These are phyloP conservation scores for Reticulascus tulasneorum DNA, from an alignment of 2,329 filamentous ascomycete species.

Conservation along the genomic window DNA sequence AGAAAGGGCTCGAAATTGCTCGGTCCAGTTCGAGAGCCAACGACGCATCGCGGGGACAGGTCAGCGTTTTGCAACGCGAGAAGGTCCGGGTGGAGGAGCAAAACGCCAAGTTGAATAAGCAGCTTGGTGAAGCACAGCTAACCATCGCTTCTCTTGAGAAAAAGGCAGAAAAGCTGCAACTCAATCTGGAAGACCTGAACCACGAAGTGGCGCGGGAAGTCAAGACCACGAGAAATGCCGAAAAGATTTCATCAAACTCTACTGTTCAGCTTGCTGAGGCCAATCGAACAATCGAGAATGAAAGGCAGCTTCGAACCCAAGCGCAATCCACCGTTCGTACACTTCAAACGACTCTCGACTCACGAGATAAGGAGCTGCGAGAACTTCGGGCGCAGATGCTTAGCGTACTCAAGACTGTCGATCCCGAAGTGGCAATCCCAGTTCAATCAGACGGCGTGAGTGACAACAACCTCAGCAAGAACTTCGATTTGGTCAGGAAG, in stretches of 20 bases:
- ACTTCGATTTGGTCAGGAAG: constrained; percentile 80
- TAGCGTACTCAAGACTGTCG: constrained; percentile 79
- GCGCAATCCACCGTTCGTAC: constrained; percentile 82
- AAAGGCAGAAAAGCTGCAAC: constrained; percentile 85
- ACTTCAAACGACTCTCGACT: constrained; percentile 74
- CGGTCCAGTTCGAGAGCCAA: constrained; percentile 81
- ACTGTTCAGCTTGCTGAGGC: constrained; percentile 82
- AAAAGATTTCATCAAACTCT: constrained; percentile 77
- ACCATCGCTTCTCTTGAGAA: constrained; percentile 83
- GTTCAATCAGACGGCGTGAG: constrained; percentile 52
- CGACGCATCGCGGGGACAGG: constrained; percentile 75
- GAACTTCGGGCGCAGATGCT: constrained; percentile 78
- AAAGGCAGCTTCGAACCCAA: constrained; percentile 78
- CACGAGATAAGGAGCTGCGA: constrained; percentile 73
- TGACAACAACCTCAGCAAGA: constrained; percentile 63
- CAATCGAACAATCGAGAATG: constrained; percentile 85
- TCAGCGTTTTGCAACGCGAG: constrained; percentile 74
- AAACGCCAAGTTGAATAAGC: constrained; percentile 73
- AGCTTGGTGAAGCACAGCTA: constrained; percentile 81
- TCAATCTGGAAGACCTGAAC: constrained; percentile 86
- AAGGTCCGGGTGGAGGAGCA: constrained; percentile 81
- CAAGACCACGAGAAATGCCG: constrained; percentile 83
- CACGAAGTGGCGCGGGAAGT: constrained; percentile 89
- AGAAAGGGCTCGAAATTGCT: constrained; percentile 95
- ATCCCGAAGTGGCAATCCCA: constrained; percentile 66